Evolutionary conservation across 345 rosid species (phyloP).

Genomic region (Gossypium australe): DNA sequence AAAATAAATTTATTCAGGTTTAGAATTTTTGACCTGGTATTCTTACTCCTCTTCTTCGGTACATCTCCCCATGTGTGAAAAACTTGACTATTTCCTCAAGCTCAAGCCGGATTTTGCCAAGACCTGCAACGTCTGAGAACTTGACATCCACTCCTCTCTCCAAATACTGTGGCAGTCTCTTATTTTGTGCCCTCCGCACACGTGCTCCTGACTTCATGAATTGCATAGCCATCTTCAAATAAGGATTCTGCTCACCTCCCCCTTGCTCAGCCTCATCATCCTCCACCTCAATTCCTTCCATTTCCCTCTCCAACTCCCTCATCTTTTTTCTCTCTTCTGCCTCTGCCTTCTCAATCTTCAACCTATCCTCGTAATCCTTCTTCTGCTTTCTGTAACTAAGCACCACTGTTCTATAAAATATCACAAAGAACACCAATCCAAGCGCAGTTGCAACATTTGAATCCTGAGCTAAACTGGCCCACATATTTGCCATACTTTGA

Average conservation of each 20-base stretch:
- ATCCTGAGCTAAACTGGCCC: constrained; percentile 67
- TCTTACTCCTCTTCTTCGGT: constrained; percentile 82
- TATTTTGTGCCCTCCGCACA: constrained; percentile 60
- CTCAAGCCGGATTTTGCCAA: constrained; percentile 89
- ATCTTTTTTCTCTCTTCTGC: constrained; percentile 88
- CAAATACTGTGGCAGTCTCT: constrained; percentile 74
- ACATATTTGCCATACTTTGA: constrained; percentile 44
- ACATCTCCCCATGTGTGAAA: constrained; percentile 96
- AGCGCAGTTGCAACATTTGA: constrained; percentile 57
- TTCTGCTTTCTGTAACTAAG: constrained; percentile 74
- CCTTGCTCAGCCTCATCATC: constrained; percentile 58
- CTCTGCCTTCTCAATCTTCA: constrained; percentile 90
- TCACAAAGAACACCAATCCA: constrained; percentile 69
- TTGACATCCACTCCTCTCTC: constrained; percentile 87
- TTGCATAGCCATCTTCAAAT: constrained; percentile 75
- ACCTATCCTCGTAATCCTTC: constrained; percentile 88
- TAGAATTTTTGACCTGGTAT: constrained; percentile 60
- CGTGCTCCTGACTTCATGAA: constrained; percentile 98
- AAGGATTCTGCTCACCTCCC: constrained; percentile 62
- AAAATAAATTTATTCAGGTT: neutral
- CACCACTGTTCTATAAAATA: constrained; percentile 77
- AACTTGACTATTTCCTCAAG: constrained; percentile 95
- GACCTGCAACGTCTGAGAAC: constrained; percentile 90
- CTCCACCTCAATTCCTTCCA: constrained; percentile 57
- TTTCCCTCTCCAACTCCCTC: constrained; percentile 74